Percentiles rank a stretch among this genome's conserved stretches.
phyloP scores from a whole-genome alignment of 345 rosid genomes.

The Euphorbia pulcherrima region DNA sequence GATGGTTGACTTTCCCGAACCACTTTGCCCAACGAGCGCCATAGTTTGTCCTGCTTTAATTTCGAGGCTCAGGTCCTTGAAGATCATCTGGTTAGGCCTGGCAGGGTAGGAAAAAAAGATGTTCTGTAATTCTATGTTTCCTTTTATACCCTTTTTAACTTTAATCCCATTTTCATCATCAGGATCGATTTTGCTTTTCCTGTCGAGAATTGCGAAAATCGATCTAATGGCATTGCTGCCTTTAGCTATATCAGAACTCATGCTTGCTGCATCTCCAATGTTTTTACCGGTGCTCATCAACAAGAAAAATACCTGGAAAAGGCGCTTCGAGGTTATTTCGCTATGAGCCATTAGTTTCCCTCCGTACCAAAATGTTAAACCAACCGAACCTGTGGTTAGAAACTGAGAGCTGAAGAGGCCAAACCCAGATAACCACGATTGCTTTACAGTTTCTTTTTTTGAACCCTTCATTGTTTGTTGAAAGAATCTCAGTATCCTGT shows the following conservation, averaged over 20 bases:
- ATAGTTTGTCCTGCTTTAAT: constrained; percentile 30
- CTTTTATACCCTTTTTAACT: constrained; percentile 23
- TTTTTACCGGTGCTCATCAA: constrained; percentile 28
- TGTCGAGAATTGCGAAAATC: constrained; percentile 20
- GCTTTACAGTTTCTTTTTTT: constrained; percentile 26
- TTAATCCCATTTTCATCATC: constrained; percentile 23
- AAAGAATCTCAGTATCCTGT: constrained; percentile 26
- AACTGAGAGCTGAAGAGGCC: constrained; percentile 30
- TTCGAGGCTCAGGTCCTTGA: constrained; percentile 26
- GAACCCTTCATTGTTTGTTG: constrained; percentile 16
- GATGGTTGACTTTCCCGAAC: constrained; percentile 51
- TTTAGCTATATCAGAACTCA: constrained; percentile 33
- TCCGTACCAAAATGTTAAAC: constrained; percentile 35
- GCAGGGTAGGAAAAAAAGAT: constrained; percentile 34
- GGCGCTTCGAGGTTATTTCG: constrained; percentile 18
- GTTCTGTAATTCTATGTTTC: constrained; percentile 28
- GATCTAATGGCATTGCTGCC: constrained; percentile 26
- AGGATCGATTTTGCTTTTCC: constrained; percentile 29
- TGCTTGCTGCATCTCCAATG: constrained; percentile 39
- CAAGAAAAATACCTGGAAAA: constrained; percentile 31
- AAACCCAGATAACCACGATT: constrained; percentile 29
- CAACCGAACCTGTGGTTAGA: constrained; percentile 17
- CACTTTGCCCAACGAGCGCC: constrained; percentile 39
- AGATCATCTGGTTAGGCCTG: constrained; percentile 29
- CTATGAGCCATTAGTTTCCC: constrained; percentile 23